phyloP scores from a whole-genome alignment of 164 flowering plant species.

The Buxus sempervirens region DNA sequence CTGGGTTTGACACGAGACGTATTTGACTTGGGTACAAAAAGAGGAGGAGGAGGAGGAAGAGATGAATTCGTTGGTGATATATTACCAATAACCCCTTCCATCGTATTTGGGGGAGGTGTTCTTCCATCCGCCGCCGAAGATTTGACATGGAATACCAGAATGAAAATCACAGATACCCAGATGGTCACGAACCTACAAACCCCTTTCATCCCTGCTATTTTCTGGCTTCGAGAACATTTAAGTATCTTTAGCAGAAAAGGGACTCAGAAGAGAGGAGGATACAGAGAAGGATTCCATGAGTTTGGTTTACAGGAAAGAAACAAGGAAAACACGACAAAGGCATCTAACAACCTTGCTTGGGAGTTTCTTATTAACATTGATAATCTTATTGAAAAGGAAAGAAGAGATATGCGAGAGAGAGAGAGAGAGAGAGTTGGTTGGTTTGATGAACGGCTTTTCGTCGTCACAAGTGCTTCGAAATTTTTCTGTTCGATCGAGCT shows the following conservation, averaged over 20 bases:
- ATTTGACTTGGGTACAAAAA: constrained; percentile 2
- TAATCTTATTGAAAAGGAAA: not conserved
- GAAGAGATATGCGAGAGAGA: not conserved
- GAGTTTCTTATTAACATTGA: not conserved
- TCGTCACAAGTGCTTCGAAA: not conserved
- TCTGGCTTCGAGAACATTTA: not conserved
- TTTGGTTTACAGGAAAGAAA: constrained; percentile 10
- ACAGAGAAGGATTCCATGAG: constrained; percentile 1
- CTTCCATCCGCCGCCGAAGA: constrained; percentile 7
- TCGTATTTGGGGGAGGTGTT: not conserved
- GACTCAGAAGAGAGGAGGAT: not conserved
- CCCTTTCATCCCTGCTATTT: constrained; percentile 9
- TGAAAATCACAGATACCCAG: constrained; percentile 15
- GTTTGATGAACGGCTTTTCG: not conserved
- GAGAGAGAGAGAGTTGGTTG: not conserved
- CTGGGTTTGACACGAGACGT: constrained; percentile 52
- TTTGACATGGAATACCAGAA: not conserved
- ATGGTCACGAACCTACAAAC: not conserved
- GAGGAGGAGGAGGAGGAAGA: constrained; percentile 20
- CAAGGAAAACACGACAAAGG: constrained; percentile 22
- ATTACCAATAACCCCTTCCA: not conserved
- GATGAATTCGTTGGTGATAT: not conserved
- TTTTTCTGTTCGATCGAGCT: not conserved
- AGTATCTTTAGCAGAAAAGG: not conserved
- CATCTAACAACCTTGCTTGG: constrained; percentile 11